A percentile compares a stretch with the other conserved stretches of the same genome.
Conservation (phyloP, 768 basidiomycete genomes). For the Boletus insuetus region DNA sequence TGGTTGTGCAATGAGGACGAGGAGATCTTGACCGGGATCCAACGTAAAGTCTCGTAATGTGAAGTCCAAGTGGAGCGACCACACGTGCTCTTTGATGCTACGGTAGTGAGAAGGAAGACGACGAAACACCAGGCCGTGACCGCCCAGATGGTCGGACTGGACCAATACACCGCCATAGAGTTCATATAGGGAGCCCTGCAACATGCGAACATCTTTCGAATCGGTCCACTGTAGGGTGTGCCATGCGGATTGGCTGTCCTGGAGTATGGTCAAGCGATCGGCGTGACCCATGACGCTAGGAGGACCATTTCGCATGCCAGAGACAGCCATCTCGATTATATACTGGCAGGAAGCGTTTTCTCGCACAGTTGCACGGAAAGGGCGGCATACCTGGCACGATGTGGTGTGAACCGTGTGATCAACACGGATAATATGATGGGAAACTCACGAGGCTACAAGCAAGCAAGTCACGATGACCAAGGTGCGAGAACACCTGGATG, state of each 20-base stretch:
- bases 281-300: slow-evolving; percentile 25
- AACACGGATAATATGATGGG: background rate
- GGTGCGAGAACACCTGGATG: slow-evolving; percentile 18
- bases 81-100: slow-evolving; percentile 43
- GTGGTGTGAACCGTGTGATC: background rate
- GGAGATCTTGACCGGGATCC: slow-evolving; percentile 66
- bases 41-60: slow-evolving; percentile 56
- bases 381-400: slow-evolving; percentile 33
- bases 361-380: slow-evolving; percentile 28
- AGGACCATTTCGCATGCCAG: slow-evolving; percentile 42
- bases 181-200: slow-evolving; percentile 49
- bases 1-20: slow-evolving; percentile 47
- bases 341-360: slow-evolving; percentile 38
- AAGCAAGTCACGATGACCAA: slow-evolving; percentile 25
- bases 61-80: slow-evolving; percentile 40
- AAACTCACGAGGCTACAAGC: slow-evolving; percentile 27
- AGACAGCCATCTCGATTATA: slow-evolving; percentile 43
- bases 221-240: slow-evolving; percentile 36
- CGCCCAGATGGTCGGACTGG: slow-evolving; percentile 31
- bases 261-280: slow-evolving; percentile 39
- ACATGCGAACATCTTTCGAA: slow-evolving; percentile 37
- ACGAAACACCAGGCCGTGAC: slow-evolving; percentile 38
- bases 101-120: slow-evolving; percentile 50
- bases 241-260: slow-evolving; percentile 40
- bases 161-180: slow-evolving; percentile 57